Evolutionary conservation across 192 early-diverging fungal genomes (phyloP), one percentile per base, ranked within the genome.

Genomic region (Mortierella hygrophila): DNA sequence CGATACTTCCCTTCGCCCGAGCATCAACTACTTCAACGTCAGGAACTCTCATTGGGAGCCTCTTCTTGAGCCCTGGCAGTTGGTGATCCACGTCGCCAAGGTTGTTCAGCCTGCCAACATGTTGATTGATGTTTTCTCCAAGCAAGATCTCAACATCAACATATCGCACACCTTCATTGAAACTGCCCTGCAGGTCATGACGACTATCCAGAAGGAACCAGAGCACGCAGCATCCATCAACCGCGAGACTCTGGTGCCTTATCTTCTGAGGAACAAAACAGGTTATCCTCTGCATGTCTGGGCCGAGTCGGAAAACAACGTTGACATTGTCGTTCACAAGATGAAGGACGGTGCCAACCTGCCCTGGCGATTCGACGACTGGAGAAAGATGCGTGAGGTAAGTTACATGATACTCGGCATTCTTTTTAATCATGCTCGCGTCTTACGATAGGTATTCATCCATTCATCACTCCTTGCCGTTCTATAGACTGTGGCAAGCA

Each of bases 11-110:
- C 85, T 98, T 6, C 85, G 91, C 46, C 82, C 97, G 57, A 93
- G 95, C 72, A 92, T 94, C 49, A 99, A 98, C 84, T 98, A 96
- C 88, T 99, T 98, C 77, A 99, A 99, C 90, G 90, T 98, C 47
- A 96, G 96, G 79, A 98, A 97, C 88, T 99, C 98, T 38, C 98
- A 99, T 85, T 99, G 99, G 99, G 99, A 99, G 85, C 97, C 99
- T 4, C 82, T 99, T 54, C 76, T 99, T 23, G 99, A 99, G 87
- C 97, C 95, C 10, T 98, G 96, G 95, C 89, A 95, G 55, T 95
- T 96, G 74, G 85, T 89, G 9, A 68, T 95, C 18, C 89, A 92
- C 54, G 76, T 94, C 47, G 82, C 87, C 57, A 90, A 90, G 70
- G 76, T 77, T 44, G 60, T 88, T 18, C 83, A 88, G 70, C 82